Conservation (phyloP, 164 flowering plant genomes). For the Litsea cubeba region DNA sequence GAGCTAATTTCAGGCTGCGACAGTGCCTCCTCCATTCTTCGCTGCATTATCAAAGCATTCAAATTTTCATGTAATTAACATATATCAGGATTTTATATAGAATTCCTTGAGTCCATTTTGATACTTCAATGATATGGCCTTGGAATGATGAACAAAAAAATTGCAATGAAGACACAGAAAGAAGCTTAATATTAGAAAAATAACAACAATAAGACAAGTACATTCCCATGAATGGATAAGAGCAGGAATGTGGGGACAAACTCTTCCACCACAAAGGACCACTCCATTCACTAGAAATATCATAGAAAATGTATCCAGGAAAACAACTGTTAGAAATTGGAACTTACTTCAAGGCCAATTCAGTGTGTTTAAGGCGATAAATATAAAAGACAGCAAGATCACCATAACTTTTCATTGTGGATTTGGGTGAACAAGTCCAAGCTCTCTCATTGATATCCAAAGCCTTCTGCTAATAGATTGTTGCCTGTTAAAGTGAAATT, state of each 20-base stretch:
- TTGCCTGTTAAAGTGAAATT: conserved; percentile 45
- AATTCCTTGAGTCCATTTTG: too few relatives aligned
- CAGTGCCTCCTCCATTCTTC: too few relatives aligned
- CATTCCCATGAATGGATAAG: background rate
- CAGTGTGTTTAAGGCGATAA: conserved; percentile 92
- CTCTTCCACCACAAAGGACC: too few relatives aligned
- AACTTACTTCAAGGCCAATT: conserved; percentile 85
- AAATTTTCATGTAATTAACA: too few relatives aligned
- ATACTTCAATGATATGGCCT: too few relatives aligned
- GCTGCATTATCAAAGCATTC: too few relatives aligned
- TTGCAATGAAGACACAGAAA: background rate
- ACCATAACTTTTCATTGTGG: conserved; percentile 95
- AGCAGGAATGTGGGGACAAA: background rate
- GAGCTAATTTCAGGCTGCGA: too few relatives aligned
- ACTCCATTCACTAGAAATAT: too few relatives aligned
- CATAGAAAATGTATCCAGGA: too few relatives aligned
- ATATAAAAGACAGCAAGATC: conserved; percentile 93
- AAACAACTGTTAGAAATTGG: too few relatives aligned
- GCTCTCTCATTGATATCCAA: conserved; percentile 95
- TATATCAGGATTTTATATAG: too few relatives aligned
- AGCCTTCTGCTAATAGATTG: conserved; percentile 92
- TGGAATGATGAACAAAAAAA: too few relatives aligned
- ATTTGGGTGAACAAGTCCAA: conserved; percentile 95
- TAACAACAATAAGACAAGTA: background rate
- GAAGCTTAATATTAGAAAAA: background rate